Evolutionary conservation across 331 rosid genomes (phyloP).

Genomic region (Acacia pycnantha): DNA sequence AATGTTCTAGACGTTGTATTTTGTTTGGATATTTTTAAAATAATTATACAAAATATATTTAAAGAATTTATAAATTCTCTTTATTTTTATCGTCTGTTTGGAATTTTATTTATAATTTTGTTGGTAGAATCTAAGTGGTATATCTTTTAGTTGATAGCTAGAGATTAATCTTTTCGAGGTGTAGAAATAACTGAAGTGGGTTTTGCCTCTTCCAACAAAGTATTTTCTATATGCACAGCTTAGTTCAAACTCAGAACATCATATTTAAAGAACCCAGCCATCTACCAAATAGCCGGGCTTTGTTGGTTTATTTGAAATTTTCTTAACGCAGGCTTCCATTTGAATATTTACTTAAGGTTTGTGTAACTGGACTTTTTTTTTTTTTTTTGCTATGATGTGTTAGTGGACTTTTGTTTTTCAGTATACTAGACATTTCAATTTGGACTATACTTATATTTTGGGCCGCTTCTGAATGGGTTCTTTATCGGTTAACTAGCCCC

Average conservation of each 20-base stretch:
- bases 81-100: background rate
- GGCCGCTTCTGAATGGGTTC: background rate
- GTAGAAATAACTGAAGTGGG: no score
- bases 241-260: accelerated
- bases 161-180: no score
- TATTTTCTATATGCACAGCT: accelerated
- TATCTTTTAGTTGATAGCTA: no score
- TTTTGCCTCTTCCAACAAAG: no score
- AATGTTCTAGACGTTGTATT: background rate
- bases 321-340: background rate
- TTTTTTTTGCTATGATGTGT: no score
- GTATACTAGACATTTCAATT: background rate
- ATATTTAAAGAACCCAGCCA: no score
- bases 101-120: background rate
- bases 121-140: no score
- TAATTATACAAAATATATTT: background rate
- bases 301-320: background rate
- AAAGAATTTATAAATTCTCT: background rate
- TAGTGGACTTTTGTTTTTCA: background rate
- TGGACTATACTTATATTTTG: background rate
- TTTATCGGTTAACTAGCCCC: background rate
- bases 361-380: background rate
- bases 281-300: no score
- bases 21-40: background rate
- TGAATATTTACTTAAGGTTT: background rate